Conservation (phyloP, 1,139 yeast genomes). For the Hyphopichia khmerensis region DNA sequence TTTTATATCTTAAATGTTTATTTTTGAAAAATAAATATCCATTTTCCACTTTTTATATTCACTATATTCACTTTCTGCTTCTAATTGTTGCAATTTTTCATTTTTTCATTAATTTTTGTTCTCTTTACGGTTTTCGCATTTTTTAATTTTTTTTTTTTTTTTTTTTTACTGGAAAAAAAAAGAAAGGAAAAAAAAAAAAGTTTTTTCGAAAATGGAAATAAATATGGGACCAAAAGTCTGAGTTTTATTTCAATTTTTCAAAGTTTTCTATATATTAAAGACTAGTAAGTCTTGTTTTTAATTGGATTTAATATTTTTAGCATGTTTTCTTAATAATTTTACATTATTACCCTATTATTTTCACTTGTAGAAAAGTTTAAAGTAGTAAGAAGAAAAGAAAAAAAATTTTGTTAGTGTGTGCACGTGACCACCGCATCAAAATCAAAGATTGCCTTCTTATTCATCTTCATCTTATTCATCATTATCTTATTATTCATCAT, state of each 20-base stretch:
- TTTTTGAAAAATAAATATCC: neutral
- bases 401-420: too few species aligned
- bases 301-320: neutral
- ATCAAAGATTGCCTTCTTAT: too few species aligned
- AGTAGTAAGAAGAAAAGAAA: neutral
- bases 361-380: neutral
- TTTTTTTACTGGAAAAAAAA: neutral
- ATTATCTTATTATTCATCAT: too few species aligned
- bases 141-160: neutral
- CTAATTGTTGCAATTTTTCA: neutral
- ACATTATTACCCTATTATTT: neutral
- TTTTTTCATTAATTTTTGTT: too few species aligned
- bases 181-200: too few species aligned
- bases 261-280: too few species aligned
- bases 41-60: neutral
- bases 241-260: neutral
- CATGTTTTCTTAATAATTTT: neutral
- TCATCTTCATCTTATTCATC: too few species aligned
- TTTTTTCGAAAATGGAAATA: too few species aligned
- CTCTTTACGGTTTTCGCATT: neutral
- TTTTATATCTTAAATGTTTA: neutral
- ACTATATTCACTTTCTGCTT: neutral
- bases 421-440: too few species aligned
- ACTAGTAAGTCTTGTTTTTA: neutral
- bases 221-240: too few species aligned